Conservation (phyloP, 768 basidiomycete genomes). For the Stropharia rugosoannulata region DNA sequence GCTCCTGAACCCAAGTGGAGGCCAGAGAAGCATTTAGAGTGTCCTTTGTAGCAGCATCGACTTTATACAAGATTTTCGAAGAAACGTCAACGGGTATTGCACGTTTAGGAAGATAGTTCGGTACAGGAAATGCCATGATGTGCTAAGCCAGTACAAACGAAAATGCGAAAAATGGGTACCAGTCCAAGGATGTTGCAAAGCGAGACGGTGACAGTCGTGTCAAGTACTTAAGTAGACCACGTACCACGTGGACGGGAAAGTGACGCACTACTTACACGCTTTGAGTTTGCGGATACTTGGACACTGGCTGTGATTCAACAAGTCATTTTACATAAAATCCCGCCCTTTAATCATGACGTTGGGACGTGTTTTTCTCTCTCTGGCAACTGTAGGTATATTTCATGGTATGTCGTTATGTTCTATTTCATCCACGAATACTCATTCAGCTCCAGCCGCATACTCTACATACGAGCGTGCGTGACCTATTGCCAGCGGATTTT, state of each 20-base stretch:
- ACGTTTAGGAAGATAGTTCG: conserved; percentile 70
- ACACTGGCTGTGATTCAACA: not conserved
- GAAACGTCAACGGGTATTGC: conserved; percentile 62
- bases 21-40: conserved; percentile 61
- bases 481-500: not conserved
- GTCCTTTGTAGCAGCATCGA: conserved; percentile 60
- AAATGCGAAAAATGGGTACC: not conserved
- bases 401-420: conserved; percentile 43
- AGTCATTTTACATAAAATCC: not conserved
- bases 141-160: conserved; percentile 1
- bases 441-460: conserved; percentile 57
- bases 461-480: conserved; percentile 78
- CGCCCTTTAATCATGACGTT: conserved; percentile 33
- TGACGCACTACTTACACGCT: not conserved
- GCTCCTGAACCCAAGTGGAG: conserved; percentile 67
- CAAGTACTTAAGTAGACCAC: conserved; percentile 1
- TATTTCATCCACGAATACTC: not conserved
- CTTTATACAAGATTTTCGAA: conserved; percentile 66
- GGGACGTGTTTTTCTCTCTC: conserved; percentile 42
- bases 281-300: too few relatives aligned
- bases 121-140: conserved; percentile 73
- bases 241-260: conserved; percentile 26
- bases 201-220: conserved; percentile 1
- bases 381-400: conserved; percentile 47
- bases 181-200: not conserved